phyloP scores from a whole-genome alignment of 2,329 filamentous ascomycete species.

The Colletotrichum eleusines region DNA sequence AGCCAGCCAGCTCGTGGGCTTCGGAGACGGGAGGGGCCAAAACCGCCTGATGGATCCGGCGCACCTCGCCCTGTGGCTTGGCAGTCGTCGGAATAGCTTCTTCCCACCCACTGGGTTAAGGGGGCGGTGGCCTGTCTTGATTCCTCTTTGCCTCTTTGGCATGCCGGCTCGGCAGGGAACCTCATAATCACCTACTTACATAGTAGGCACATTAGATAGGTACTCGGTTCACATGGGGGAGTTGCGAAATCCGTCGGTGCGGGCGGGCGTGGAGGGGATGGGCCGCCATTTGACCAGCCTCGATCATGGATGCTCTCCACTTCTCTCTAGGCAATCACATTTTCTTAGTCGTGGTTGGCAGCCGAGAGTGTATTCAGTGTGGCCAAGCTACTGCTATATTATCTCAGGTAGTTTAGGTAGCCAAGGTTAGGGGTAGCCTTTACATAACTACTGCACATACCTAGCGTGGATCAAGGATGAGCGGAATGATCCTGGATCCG shows the following conservation, averaged over 20 bases:
- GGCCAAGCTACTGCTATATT: background rate
- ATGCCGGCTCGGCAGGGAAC: constrained; percentile 10
- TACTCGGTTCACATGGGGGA: background rate
- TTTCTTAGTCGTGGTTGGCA: constrained; percentile 26
- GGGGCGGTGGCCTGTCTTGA: constrained; percentile 8
- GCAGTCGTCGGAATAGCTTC: constrained; percentile 22
- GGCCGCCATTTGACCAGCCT: background rate
- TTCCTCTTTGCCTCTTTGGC: constrained; percentile 29
- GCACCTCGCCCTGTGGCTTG: constrained; percentile 30
- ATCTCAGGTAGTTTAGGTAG: background rate
- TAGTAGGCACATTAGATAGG: too few species aligned
- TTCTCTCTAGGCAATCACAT: constrained; percentile 33
- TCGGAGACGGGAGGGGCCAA: background rate
- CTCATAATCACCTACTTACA: background rate
- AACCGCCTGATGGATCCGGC: constrained; percentile 7
- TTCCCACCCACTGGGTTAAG: constrained; percentile 14
- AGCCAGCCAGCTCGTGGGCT: background rate
- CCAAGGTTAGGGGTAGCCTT: background rate
- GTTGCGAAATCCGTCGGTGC: background rate
- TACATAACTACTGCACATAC: background rate
- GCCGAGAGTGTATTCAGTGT: background rate
- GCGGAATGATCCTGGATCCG: background rate
- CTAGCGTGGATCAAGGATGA: background rate
- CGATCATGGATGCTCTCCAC: constrained; percentile 9
- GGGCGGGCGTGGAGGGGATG: background rate